phyloP scores from a whole-genome alignment of 345 rosid genomes.

The Hibiscus tridactylites region DNA sequence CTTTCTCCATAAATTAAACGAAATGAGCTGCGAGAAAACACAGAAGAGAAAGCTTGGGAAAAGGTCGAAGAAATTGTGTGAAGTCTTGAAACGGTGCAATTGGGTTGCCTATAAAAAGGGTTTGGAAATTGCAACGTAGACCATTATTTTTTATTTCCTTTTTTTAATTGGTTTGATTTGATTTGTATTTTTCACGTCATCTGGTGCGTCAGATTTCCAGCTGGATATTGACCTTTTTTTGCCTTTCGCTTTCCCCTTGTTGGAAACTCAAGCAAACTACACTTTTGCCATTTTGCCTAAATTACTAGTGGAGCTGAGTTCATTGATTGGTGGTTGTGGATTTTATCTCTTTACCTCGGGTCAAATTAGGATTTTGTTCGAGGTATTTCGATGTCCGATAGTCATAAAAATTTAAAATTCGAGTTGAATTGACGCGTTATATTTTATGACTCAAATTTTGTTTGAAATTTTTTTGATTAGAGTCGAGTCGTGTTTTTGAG shows the following conservation, averaged over 20 bases:
- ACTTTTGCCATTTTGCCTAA: no score
- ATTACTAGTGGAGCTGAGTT: no score
- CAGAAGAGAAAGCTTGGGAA: conserved; percentile 1
- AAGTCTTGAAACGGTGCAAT: conserved; percentile 61
- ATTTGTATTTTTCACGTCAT: conserved; percentile 38
- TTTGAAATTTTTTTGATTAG: no score
- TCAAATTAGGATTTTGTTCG: no score
- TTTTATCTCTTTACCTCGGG: no score
- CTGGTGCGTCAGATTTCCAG: conserved; percentile 44
- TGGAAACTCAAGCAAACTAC: no score
- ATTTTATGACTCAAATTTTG: no score
- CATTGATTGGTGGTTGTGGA: no score
- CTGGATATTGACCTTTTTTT: neutral
- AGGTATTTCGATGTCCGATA: no score
- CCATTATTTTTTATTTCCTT: conserved; percentile 8
- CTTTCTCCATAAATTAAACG: conserved; percentile 58
- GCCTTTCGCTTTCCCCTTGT: neutral
- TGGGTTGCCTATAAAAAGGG: conserved; percentile 78
- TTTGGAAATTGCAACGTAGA: conserved; percentile 43
- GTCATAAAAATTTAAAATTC: no score
- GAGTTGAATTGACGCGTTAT: no score
- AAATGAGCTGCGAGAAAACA: neutral
- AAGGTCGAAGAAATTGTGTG: conserved; percentile 1
- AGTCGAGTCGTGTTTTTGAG: no score
- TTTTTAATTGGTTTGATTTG: neutral